phyloP scores from a whole-genome alignment of 306 rosid genomes.

The Vicia villosa region DNA sequence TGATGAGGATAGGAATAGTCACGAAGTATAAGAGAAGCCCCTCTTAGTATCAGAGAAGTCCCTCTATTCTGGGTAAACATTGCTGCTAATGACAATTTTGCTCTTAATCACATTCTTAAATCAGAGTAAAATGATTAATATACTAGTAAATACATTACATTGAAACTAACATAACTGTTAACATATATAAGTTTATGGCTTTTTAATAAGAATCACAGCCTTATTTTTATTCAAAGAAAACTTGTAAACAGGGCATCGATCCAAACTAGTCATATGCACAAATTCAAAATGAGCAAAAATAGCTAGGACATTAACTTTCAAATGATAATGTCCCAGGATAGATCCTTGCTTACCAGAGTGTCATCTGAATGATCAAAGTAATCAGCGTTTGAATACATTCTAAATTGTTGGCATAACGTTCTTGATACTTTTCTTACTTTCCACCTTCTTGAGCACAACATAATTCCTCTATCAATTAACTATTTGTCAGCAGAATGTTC shows the following conservation, averaged over 20 bases:
- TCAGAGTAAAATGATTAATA: background rate
- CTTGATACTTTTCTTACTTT: background rate
- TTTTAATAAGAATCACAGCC: background rate
- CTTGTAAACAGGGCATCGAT: background rate
- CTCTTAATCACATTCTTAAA: background rate
- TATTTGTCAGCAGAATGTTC: background rate
- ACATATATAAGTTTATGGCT: too few species aligned
- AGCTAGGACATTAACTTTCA: background rate
- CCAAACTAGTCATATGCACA: background rate
- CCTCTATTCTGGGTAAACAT: background rate
- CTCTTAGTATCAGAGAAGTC: background rate
- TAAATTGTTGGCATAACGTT: background rate
- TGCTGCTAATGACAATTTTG: background rate
- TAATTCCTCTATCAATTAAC: background rate
- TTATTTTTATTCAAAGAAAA: background rate
- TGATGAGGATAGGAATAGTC: too few species aligned
- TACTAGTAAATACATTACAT: background rate
- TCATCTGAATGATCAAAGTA: background rate
- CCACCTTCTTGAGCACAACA: slow-evolving; percentile 23
- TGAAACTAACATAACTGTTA: too few species aligned
- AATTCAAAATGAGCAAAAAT: background rate
- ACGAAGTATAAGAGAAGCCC: too few species aligned
- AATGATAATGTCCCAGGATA: background rate
- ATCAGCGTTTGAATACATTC: background rate
- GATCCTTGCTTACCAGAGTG: background rate